Evolutionary conservation across 78 protist species (phyloP).

Genomic region (Dictyostelium purpureum): DNA sequence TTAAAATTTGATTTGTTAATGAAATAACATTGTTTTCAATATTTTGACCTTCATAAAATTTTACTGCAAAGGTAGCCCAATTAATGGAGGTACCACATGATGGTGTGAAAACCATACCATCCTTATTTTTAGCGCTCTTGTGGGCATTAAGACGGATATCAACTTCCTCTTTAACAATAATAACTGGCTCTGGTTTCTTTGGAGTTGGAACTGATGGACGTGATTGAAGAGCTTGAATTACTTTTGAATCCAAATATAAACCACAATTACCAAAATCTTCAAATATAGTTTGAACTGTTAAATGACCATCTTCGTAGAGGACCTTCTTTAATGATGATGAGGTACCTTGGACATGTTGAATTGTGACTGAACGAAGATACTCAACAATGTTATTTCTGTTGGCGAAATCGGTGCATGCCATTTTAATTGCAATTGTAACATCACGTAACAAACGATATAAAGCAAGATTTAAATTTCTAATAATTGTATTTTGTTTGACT

Average conservation of each 20-base stretch:
- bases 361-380: constrained; percentile 48
- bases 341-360: constrained; percentile 50
- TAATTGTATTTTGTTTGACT: constrained; percentile 33
- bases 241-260: constrained; percentile 45
- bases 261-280: constrained; percentile 73
- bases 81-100: constrained; percentile 28
- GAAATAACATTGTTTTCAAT: constrained; percentile 41
- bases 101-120: neutral
- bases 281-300: constrained; percentile 65
- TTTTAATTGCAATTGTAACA: neutral
- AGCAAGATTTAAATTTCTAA: constrained; percentile 49
- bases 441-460: constrained; percentile 52
- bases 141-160: constrained; percentile 45
- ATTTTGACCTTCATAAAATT: constrained; percentile 23
- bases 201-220: constrained; percentile 62
- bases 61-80: constrained; percentile 10
- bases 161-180: constrained; percentile 38
- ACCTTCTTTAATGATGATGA: constrained; percentile 32
- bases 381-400: constrained; percentile 24
- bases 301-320: constrained; percentile 73
- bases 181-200: constrained; percentile 35
- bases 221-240: constrained; percentile 55
- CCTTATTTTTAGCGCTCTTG: neutral
- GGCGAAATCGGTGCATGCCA: constrained; percentile 46
- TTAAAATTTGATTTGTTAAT: neutral